Base-by-base conservation (phyloP, 352 stramenopile species). In the Nothophytophthora sp. region DNA sequence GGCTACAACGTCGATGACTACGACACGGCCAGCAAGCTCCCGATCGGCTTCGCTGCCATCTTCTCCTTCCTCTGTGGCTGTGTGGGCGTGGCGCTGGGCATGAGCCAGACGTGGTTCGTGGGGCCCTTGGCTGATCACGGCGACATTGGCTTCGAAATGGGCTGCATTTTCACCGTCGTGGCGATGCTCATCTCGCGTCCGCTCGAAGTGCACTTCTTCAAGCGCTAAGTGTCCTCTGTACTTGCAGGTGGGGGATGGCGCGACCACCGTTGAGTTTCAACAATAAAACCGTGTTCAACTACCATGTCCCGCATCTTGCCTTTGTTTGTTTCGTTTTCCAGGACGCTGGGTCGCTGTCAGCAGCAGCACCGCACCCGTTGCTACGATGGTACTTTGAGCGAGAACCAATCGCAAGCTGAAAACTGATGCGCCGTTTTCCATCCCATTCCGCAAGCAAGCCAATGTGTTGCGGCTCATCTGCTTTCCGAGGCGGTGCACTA, bases 21-120 rank as follows among this genome's bases (percentile, higher is more conserved):
- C 46, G 59, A 73, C 59, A 68, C 56, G 9, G 46, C 43, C 4
- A 44, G 34, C 25, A 77, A 72, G 36, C 56, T 77, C 4, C 67
- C 67, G 11, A 55, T 62, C 15, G 67, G 63, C 15, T 59, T 67
- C 20, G 67, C 60, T 16, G 67, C 67, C 3, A 56, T 74, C 12
- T 77, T 74, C 48, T 67, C 63, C 20, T 70, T 77, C 28, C 27
- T 50, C n/a, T 63, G 39, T 5, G 63, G 67, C 8, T 46, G 54
- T 25, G 60, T 41, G 3, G 60, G 56, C n/a, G 51, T 65, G 5
- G 60, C 55, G 11, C 50, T 78, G 6, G 68, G 63, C 30, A 77
- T 77, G 67, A 74, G 51, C 23, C 64, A 78, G 48, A 68, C 68
- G 5, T 78, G 64, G 64, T 78, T 70, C 43, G 49, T 46, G 12